These are phyloP conservation scores for Clathrospora elynae DNA, from an alignment of 2,329 filamentous ascomycete species.

Conservation along the genomic window DNA sequence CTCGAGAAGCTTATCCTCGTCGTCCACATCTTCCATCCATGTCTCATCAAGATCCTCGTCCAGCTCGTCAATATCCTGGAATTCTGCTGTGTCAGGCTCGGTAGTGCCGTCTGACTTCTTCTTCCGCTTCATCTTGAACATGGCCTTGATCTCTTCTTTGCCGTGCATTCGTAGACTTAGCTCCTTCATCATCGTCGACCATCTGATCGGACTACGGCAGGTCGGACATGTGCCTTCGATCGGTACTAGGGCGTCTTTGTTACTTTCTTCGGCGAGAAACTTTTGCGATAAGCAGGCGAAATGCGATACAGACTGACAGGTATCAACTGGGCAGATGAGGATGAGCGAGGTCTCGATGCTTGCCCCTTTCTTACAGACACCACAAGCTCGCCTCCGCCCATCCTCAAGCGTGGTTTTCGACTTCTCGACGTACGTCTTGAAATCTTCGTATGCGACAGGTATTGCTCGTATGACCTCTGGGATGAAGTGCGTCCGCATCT, in stretches of 20 bases:
- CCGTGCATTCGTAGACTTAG: conserved; percentile 75
- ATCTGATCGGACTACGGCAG: conserved; percentile 67
- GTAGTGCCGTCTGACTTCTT: conserved; percentile 38
- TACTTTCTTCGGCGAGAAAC: conserved; percentile 55
- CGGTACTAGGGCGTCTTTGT: conserved; percentile 62
- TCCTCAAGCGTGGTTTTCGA: conserved; percentile 42
- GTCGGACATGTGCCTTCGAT: conserved; percentile 70
- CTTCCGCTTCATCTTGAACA: conserved; percentile 64
- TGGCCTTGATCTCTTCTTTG: conserved; percentile 68
- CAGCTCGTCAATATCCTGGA: conserved; percentile 25
- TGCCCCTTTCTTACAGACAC: conserved; percentile 55
- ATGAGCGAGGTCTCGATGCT: conserved; percentile 49
- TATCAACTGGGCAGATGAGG: conserved; percentile 57
- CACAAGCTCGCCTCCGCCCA: conserved; percentile 46
- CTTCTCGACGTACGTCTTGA: conserved; percentile 60
- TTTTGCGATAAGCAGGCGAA: conserved; percentile 59
- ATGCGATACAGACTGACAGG: conserved; percentile 59
- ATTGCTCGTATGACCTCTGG: conserved; percentile 49
- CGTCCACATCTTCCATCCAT: conserved; percentile 43
- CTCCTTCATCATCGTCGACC: conserved; percentile 82
- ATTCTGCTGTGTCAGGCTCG: conserved; percentile 18
- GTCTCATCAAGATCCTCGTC: conserved; percentile 45
- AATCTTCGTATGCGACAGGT: conserved; percentile 58
- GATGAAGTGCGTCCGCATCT: conserved; percentile 31
- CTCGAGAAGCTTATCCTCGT: conserved; percentile 21